phyloP scores from a whole-genome alignment of 345 rosid species.

The Linum trigynum region DNA sequence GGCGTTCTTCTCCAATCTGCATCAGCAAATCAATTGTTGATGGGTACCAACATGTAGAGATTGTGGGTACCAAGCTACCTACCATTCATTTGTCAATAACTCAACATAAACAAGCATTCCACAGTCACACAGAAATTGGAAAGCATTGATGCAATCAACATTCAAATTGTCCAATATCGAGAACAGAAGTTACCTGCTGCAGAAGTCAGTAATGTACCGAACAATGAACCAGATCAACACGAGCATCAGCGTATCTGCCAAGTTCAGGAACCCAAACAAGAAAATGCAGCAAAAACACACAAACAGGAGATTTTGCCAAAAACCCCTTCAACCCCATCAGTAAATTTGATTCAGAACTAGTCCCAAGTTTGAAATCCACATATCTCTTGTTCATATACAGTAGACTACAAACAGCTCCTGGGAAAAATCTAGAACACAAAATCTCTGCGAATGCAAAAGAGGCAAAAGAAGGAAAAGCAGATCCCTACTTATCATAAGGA shows the following conservation, averaged over 20 bases:
- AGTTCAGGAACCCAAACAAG: slow-evolving; percentile 33
- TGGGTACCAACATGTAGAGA: too few relatives aligned
- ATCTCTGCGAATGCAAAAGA: background rate
- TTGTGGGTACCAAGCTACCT: too few relatives aligned
- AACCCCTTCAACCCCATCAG: background rate
- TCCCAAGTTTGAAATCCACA: background rate
- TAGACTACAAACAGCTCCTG: background rate
- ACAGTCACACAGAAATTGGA: background rate
- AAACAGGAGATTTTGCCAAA: background rate
- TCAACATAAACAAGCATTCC: background rate
- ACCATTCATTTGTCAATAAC: too few relatives aligned
- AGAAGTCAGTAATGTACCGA: slow-evolving; percentile 46
- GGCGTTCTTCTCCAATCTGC: too few relatives aligned
- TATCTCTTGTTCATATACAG: background rate
- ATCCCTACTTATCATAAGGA: slow-evolving; percentile 28
- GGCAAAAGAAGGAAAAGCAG: background rate
- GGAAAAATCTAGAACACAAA: background rate
- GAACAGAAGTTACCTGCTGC: slow-evolving; percentile 39
- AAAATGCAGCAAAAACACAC: slow-evolving; percentile 6
- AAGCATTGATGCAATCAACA: background rate
- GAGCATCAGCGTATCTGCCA: slow-evolving; percentile 62
- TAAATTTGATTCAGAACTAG: background rate
- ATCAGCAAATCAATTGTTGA: too few relatives aligned
- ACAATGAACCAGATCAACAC: slow-evolving; percentile 79
- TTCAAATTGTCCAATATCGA: background rate